Evolutionary conservation across 2,329 filamentous ascomycete species (phyloP).

Genomic region (Trichoderma cornu-damae): DNA sequence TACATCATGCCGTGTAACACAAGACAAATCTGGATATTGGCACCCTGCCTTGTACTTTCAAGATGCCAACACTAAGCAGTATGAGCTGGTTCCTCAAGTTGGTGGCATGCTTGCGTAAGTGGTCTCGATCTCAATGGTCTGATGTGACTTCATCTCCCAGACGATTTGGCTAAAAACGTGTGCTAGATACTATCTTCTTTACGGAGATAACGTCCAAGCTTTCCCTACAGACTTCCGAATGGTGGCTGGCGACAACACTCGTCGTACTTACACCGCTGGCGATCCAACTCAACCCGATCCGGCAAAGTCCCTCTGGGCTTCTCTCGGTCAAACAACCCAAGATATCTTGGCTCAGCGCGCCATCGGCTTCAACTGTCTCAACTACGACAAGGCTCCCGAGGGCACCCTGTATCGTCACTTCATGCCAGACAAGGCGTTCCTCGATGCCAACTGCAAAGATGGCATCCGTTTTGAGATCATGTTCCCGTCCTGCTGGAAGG

Average conservation of each 20-base stretch:
- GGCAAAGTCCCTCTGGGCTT: slow-evolving; percentile 64
- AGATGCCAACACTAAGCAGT: slow-evolving; percentile 57
- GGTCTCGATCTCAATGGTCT: neutral
- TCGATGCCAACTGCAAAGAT: slow-evolving; percentile 76
- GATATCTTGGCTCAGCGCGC: slow-evolving; percentile 69
- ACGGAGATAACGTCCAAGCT: slow-evolving; percentile 58
- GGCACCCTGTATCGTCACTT: slow-evolving; percentile 74
- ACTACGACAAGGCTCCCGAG: slow-evolving; percentile 66
- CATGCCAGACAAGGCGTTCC: slow-evolving; percentile 70
- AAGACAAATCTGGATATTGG: slow-evolving; percentile 91
- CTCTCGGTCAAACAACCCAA: slow-evolving; percentile 60
- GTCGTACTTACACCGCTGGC: slow-evolving; percentile 64
- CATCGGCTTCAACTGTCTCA: slow-evolving; percentile 89
- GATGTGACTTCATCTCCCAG: neutral
- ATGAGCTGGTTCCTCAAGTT: slow-evolving; percentile 64
- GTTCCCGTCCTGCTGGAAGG: slow-evolving; percentile 89
- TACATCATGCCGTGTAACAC: slow-evolving; percentile 72
- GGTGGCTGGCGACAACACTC: slow-evolving; percentile 67
- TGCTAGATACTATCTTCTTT: slow-evolving; percentile 75
- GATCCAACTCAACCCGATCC: slow-evolving; percentile 61
- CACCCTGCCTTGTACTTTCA: slow-evolving; percentile 73
- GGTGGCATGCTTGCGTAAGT: slow-evolving; percentile 83
- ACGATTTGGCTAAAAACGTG: neutral
- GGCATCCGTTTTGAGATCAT: slow-evolving; percentile 78
- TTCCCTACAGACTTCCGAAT: slow-evolving; percentile 78